These are phyloP conservation scores for Pyrenochaeta sp. DNA, from an alignment of 2,329 filamentous ascomycete genomes.

Conservation along the genomic window DNA sequence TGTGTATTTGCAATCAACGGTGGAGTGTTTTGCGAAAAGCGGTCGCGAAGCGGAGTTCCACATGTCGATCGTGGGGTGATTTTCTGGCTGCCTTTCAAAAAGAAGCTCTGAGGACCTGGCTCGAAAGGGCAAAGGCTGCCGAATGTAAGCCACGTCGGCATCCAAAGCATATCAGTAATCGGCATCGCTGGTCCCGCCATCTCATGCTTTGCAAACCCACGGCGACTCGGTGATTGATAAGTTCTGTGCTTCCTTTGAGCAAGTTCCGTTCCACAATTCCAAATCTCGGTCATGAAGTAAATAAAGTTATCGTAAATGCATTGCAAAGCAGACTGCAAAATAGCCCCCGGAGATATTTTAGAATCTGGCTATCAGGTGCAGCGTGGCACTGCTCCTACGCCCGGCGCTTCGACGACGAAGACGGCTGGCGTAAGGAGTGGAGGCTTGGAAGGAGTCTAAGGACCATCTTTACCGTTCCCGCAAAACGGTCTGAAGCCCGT, in stretches of 20 bases:
- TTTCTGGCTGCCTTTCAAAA: not conserved
- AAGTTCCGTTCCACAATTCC: not conserved
- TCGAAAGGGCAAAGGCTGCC: constrained; percentile 1
- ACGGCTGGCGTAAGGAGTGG: constrained; percentile 10
- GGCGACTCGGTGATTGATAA: not conserved
- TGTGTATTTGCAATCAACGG: constrained; percentile 2
- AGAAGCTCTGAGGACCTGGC: constrained; percentile 2
- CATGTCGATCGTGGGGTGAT: constrained; percentile 7
- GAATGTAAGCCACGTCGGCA: constrained; percentile 14
- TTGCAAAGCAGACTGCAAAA: not conserved
- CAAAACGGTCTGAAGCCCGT: constrained; percentile 4
- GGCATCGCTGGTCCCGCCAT: constrained; percentile 4
- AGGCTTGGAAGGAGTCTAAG: constrained; percentile 15
- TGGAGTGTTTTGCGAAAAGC: constrained; percentile 2
- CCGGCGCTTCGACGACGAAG: constrained; percentile 13
- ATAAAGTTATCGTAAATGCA: no score
- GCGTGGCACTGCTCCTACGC: constrained; percentile 9
- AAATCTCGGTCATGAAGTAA: not conserved
- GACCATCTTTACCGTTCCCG: constrained; percentile 19
- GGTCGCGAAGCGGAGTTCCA: constrained; percentile 6
- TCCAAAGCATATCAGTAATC: not conserved
- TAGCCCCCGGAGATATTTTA: no score
- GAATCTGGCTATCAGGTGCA: not conserved
- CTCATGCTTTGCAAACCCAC: not conserved
- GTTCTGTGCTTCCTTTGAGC: not conserved